phyloP scores from a whole-genome alignment of 805 yeast species.

The Yamadazyma sp. region DNA sequence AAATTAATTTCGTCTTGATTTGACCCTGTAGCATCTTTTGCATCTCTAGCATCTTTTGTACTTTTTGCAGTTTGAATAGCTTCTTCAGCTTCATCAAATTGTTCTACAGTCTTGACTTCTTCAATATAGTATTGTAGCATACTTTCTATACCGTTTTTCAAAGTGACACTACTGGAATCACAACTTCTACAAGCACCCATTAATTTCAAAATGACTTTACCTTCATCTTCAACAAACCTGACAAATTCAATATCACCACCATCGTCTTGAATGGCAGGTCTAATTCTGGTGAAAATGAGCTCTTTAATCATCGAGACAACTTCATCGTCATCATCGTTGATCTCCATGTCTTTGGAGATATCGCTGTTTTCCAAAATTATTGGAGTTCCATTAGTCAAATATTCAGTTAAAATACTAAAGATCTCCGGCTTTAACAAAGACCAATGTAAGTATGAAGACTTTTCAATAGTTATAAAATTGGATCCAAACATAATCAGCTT shows the following conservation, averaged over 20 bases:
- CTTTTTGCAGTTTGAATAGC: constrained; percentile 9
- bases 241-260: constrained; percentile 75
- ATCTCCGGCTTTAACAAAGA: constrained; percentile 63
- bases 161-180: constrained; percentile 61
- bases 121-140: constrained; percentile 71
- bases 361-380: constrained; percentile 38
- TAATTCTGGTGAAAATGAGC: constrained; percentile 62
- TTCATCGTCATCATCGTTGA: constrained; percentile 64
- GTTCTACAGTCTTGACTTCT: constrained; percentile 59
- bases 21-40: constrained; percentile 9
- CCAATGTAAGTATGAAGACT: constrained; percentile 55
- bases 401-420: constrained; percentile 56
- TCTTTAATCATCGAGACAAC: constrained; percentile 66
- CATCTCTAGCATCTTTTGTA: not conserved
- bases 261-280: constrained; percentile 74
- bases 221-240: constrained; percentile 49
- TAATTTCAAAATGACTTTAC: constrained; percentile 56
- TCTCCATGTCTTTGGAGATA: constrained; percentile 37
- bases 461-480: constrained; percentile 81
- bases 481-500: constrained; percentile 75
- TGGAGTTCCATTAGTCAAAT: constrained; percentile 53
- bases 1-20: constrained; percentile 9
- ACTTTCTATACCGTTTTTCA: constrained; percentile 66
- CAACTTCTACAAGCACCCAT: constrained; percentile 76
- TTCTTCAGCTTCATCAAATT: constrained; percentile 31